Evolutionary conservation across 202 grass and related monocot genomes (phyloP), one percentile per base, ranked within the genome.

Genomic region (Alloteropsis angusta): DNA sequence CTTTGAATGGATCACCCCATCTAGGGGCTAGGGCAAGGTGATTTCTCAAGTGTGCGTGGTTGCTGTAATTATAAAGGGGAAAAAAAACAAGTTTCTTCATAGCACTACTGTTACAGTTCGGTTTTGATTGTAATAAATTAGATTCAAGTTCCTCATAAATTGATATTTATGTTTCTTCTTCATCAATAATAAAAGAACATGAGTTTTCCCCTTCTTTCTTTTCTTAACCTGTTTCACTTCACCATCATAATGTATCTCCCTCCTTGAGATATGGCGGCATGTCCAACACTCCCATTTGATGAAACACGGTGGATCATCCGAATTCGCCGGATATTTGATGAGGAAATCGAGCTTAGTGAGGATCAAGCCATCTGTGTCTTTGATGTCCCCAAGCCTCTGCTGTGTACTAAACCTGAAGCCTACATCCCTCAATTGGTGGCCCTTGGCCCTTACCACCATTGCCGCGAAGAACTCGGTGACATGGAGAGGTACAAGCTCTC

Each of bases 401-500:
- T 90, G 41, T 18, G 11, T 5, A 83, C 46, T 5, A 94, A 88
- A 72, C 94, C 94, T 2, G 91, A 94, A 59, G 72, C 85, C 0
- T 97, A 97, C 22, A 65, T 88, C 5, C 94, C 94, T 17, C 89
- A 97, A 63, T 16, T 85, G 37, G 46, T 94, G 7, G 78, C 94
- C 1, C 28, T 97, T 14, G 91, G 91, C 0, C 91, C 91, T 16
- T 97, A 93, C 85, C 94, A 97, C 89, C 87, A 90, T 81, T 65
- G 72, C 1, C 73, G 77, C 0, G 52, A 94, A 30, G 91, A 88
- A 18, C 59, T 97, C 5, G 65, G 26, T 12, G 78, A 95, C 60
- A 95, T 92, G 92, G 89, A 95, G 70, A 82, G 85, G 23, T 85
- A 87, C 78, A 95, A 95, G 80, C 60, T 95, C n/a, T 86, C 74